Evolutionary conservation across 1,284 basidiomycete species (phyloP), one percentile per base, ranked within the genome.

Genomic region (Stereum hirsutum): DNA sequence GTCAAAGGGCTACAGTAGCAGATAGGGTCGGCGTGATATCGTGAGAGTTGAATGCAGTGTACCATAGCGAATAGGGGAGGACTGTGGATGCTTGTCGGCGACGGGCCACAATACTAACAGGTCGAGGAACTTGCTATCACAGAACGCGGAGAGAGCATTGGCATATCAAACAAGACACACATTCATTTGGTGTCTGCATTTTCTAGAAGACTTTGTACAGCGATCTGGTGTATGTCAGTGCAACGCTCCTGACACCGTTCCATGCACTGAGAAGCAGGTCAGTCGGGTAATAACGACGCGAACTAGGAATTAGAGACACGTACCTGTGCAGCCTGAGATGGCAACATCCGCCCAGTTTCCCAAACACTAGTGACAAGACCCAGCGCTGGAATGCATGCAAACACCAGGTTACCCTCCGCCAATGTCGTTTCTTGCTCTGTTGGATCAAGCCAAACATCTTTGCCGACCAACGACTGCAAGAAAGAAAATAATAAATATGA

Each of bases 371-470:
- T 94, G 10, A 94, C 66, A 8, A 75, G 83, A n/a, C 77, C 81
- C n/a, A 98, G 68, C 1, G 94, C 93, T 39, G 95, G 94, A 70
- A 98, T 81, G 47, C 81, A 87, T 1, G 90, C 80, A 23, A 94
- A 60, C 0, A 87, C 74, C 12, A 96, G 49, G 15, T 72, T 78
- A 0, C 84, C 83, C 14, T 65, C 65, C 5, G 84, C 74, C 2
- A 53, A 46, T 19, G 55, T 58, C 0, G 72, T 69, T 57, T 94
- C 92, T 35, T 75, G 68, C 36, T 78, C 74, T 1, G 77, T 84
- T 1, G 93, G 92, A 63, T 97, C 93, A 24, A 95, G 62, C 70
- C 78, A 75, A 43, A 79, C 64, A 51, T 80, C 70, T 34, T 69
- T 55, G 4, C 66, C 70, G 2, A 80, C 55, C 2, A 74, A 56